These are phyloP conservation scores for Podaxis sp. DNA, from an alignment of 768 basidiomycete genomes.

Conservation along the genomic window DNA sequence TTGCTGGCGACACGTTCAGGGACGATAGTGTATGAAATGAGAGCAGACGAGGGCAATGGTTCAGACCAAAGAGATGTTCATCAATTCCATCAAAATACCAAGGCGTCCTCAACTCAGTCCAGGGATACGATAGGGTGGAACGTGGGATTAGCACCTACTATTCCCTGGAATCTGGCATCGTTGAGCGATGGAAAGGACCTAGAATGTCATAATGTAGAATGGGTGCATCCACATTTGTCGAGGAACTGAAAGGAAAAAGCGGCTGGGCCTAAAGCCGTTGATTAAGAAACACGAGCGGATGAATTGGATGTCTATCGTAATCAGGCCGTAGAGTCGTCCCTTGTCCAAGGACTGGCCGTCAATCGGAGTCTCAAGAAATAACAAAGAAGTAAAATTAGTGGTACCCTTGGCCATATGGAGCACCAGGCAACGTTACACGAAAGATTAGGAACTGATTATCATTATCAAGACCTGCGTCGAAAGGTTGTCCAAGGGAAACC, in stretches of 20 bases:
- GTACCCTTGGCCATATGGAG: constrained; percentile 7
- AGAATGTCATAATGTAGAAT: too few species aligned
- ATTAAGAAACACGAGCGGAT: too few species aligned
- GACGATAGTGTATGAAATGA: not conserved
- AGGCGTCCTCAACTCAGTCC: not conserved
- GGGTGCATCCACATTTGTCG: too few species aligned
- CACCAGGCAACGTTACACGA: constrained; percentile 50
- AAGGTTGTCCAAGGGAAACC: constrained; percentile 43
- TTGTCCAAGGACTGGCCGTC: not conserved
- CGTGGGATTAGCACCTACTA: not conserved
- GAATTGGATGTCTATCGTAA: too few species aligned
- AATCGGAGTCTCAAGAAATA: not conserved
- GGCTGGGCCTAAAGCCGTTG: too few species aligned
- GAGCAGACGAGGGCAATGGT: not conserved
- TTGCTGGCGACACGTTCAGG: constrained; percentile 52
- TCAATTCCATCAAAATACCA: not conserved
- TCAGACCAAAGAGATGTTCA: not conserved
- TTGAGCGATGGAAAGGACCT: too few species aligned
- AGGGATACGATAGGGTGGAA: not conserved
- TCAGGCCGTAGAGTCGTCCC: not conserved
- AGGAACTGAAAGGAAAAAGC: too few species aligned
- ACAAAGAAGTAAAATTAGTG: not conserved
- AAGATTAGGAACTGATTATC: constrained; percentile 62
- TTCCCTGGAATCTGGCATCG: too few species aligned
- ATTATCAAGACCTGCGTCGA: constrained; percentile 48